A percentile compares a stretch with the other conserved stretches of the same genome.
These are phyloP conservation scores for Polytrichum commune DNA, from an alignment of 225 moss, liverwort and hornwort genomes.

Conservation along the genomic window DNA sequence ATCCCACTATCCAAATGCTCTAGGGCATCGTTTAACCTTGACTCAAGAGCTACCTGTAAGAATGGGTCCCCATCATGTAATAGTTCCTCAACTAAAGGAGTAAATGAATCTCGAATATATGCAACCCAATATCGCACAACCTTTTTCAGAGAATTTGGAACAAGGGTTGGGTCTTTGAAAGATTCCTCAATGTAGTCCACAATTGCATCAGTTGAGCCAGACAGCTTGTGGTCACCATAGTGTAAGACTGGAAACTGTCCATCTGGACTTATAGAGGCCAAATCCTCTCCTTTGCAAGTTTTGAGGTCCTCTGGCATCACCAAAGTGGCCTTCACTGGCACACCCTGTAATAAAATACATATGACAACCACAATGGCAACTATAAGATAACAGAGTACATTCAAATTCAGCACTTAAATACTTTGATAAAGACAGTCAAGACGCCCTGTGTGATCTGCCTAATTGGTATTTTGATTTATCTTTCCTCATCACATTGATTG, in stretches of 20 bases:
- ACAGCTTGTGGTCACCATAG: constrained; percentile 58
- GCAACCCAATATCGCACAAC: constrained; percentile 67
- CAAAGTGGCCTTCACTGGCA: constrained; percentile 43
- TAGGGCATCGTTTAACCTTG: constrained; percentile 53
- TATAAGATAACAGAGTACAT: not conserved
- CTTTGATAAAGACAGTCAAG: no score
- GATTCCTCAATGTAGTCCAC: constrained; percentile 67
- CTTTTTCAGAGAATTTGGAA: constrained; percentile 51
- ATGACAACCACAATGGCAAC: not conserved
- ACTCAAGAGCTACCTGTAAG: constrained; percentile 53
- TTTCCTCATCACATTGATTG: no score
- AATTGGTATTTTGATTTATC: no score
- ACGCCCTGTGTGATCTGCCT: not conserved
- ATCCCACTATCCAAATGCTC: constrained; percentile 48
- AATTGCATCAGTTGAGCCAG: constrained; percentile 65
- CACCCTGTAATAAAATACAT: constrained; percentile 23
- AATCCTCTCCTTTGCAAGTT: constrained; percentile 19
- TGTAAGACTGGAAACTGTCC: constrained; percentile 63
- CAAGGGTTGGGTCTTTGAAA: constrained; percentile 51
- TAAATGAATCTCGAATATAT: constrained; percentile 63
- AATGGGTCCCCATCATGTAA: constrained; percentile 79
- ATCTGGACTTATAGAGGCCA: constrained; percentile 31
- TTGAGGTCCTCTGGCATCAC: constrained; percentile 53
- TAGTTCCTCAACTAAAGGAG: constrained; percentile 50
- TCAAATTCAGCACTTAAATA: no score